Percentiles rank a stretch among this genome's conserved stretches.
Conservation (phyloP, 352 stramenopile genomes). For the Ophiocytium majus region DNA sequence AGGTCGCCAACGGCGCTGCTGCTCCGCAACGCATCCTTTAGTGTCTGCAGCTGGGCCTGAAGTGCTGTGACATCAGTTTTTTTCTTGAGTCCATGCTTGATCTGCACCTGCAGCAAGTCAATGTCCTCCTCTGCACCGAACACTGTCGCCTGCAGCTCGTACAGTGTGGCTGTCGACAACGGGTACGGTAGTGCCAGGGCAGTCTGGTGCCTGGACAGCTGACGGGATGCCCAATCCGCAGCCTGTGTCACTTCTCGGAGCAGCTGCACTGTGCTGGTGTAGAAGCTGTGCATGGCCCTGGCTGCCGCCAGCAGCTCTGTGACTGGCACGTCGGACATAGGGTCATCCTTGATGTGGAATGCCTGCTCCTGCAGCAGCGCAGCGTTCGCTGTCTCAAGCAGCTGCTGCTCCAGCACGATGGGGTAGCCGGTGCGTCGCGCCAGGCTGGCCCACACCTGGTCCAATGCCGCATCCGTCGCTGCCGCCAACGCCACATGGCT, state of each 20-base stretch:
- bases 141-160: neutral
- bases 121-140: neutral
- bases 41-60: neutral
- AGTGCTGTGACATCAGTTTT: neutral
- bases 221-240: neutral
- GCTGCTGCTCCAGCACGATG: neutral
- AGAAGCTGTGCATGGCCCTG: neutral
- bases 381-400: neutral
- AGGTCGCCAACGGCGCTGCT: neutral
- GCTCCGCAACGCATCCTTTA: neutral
- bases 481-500: neutral
- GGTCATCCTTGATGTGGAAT: neutral
- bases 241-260: neutral
- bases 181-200: neutral
- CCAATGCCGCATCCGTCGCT: constrained; percentile 10
- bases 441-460: neutral
- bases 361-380: neutral
- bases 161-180: neutral
- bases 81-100: neutral
- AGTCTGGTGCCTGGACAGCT: neutral
- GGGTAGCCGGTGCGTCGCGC: neutral
- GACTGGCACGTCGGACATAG: neutral
- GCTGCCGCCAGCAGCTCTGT: neutral
- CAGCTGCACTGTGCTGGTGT: neutral
- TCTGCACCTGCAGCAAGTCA: neutral